These are phyloP conservation scores for Penicillium sp. DNA, from an alignment of 2,329 filamentous ascomycete genomes.

Conservation along the genomic window DNA sequence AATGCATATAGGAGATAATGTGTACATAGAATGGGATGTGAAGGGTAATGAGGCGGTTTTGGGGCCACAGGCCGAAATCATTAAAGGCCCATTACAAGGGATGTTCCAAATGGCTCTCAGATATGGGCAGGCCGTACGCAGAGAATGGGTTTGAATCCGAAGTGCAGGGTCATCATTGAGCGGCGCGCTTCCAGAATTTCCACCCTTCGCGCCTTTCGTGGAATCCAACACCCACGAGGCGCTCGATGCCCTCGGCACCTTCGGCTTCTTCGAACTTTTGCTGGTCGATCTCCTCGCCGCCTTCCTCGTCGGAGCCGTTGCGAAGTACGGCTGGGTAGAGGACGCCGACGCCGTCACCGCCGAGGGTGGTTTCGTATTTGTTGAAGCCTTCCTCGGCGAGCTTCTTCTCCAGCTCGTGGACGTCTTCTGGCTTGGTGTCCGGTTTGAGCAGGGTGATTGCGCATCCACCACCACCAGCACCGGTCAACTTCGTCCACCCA, in stretches of 20 bases:
- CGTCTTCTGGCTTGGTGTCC: constrained; percentile 54
- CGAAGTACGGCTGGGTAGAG: constrained; percentile 89
- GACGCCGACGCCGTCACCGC: constrained; percentile 90
- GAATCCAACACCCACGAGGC: constrained; percentile 75
- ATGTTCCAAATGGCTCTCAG: neutral
- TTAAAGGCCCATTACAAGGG: neutral
- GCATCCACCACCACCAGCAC: constrained; percentile 91
- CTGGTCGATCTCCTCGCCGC: constrained; percentile 88
- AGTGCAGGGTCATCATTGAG: constrained; percentile 1
- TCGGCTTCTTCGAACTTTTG: constrained; percentile 83
- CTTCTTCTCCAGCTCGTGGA: constrained; percentile 63
- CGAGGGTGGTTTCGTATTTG: constrained; percentile 84
- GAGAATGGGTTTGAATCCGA: neutral
- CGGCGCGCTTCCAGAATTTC: constrained; percentile 72
- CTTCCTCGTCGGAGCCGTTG: constrained; percentile 76
- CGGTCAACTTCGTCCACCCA: constrained; percentile 96
- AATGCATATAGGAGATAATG: constrained; percentile 18
- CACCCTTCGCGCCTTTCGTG: constrained; percentile 71
- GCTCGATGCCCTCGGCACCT: constrained; percentile 81
- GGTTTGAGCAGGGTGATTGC: constrained; percentile 87
- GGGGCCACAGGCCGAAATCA: neutral
- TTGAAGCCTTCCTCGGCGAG: constrained; percentile 72
- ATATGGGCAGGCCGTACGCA: neutral
- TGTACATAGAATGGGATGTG: constrained; percentile 23
- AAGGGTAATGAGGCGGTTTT: neutral